Evolutionary conservation across 2,329 filamentous ascomycete genomes (phyloP).

Genomic region (Trichoderma citrinoviride): DNA sequence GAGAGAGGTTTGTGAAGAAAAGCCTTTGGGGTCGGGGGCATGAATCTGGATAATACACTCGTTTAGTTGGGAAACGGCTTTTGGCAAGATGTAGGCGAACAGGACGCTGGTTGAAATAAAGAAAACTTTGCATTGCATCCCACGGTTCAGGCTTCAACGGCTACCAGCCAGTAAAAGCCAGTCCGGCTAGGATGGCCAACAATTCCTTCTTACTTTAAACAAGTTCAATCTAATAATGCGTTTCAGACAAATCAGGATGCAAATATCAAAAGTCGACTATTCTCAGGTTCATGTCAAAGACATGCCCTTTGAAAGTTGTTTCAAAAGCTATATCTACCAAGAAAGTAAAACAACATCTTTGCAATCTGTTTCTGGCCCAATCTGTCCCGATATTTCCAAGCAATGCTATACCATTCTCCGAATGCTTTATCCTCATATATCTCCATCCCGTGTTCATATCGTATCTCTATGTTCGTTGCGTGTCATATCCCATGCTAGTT

Average conservation of each 20-base stretch:
- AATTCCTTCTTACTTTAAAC: no score
- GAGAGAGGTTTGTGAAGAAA: no score
- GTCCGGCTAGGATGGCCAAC: no score
- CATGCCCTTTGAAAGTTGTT: not conserved
- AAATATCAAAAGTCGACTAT: not conserved
- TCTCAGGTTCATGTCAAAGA: not conserved
- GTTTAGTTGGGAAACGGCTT: no score
- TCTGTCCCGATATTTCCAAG: not conserved
- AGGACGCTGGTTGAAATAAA: no score
- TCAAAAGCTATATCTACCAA: not conserved
- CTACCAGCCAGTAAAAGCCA: no score
- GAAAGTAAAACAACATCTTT: not conserved
- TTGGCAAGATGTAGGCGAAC: no score
- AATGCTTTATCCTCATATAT: not conserved
- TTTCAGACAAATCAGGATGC: not conserved
- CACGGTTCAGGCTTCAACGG: no score
- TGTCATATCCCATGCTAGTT: not conserved
- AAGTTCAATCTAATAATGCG: no score
- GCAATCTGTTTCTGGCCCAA: slow-evolving; percentile 11
- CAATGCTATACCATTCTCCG: not conserved
- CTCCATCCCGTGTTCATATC: not conserved
- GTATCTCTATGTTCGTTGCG: not conserved
- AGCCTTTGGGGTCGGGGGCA: no score
- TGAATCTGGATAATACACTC: no score
- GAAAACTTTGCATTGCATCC: no score